A percentile compares a stretch with the other conserved stretches of the same genome.
phyloP scores from a whole-genome alignment of 164 flowering plant species.

The Cinnamomum micranthum region DNA sequence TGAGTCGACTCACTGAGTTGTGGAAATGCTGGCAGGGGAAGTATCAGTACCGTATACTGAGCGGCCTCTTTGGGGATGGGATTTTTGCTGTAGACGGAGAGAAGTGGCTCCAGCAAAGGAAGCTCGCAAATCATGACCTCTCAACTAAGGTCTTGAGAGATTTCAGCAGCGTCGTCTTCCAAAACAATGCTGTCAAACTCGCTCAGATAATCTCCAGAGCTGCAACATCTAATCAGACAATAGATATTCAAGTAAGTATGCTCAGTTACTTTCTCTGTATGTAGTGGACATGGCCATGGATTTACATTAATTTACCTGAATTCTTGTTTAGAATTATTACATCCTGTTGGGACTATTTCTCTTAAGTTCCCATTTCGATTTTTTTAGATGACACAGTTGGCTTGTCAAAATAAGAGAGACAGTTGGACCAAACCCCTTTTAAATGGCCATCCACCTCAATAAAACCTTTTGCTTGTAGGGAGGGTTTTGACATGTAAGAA shows the following conservation, averaged over 20 bases:
- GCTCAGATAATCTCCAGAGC: slow-evolving; percentile 18
- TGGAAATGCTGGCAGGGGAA: not conserved
- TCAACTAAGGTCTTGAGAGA: slow-evolving; percentile 33
- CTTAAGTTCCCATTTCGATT: no score
- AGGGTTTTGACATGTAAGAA: no score
- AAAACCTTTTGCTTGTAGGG: no score
- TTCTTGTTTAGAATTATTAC: not conserved
- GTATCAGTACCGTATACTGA: slow-evolving; percentile 1
- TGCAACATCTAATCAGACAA: slow-evolving; percentile 7
- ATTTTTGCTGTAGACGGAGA: slow-evolving; percentile 56
- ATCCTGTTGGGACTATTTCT: not conserved
- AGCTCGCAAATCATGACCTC: slow-evolving; percentile 44
- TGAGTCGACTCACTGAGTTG: not conserved
- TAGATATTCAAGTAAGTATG: slow-evolving; percentile 31
- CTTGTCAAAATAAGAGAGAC: no score
- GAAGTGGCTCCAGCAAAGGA: slow-evolving; percentile 47
- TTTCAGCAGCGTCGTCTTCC: slow-evolving; percentile 26
- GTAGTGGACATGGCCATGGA: not conserved
- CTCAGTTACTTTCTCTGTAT: not conserved
- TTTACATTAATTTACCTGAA: not conserved
- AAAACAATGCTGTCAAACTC: slow-evolving; percentile 30
- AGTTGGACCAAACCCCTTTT: no score
- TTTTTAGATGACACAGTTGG: no score
- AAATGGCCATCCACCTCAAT: no score
- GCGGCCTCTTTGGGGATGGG: slow-evolving; percentile 30